Evolutionary conservation across 169 alveolate genomes (phyloP).

Genomic region (Plasmodium sp.): DNA sequence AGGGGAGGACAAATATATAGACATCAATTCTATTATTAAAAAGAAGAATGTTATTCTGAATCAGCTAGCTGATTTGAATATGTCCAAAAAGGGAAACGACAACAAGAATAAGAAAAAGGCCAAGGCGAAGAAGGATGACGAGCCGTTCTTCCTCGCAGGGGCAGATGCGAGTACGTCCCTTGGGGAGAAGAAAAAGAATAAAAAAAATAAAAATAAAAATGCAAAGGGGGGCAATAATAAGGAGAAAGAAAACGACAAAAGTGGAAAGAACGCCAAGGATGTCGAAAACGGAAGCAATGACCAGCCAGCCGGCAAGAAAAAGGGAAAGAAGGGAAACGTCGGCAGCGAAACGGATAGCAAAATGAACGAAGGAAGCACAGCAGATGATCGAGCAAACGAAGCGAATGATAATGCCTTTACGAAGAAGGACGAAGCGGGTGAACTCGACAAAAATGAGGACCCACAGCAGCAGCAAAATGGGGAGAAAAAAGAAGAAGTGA

Average conservation of each 20-base stretch:
- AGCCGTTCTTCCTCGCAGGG: background rate
- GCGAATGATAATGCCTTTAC: background rate
- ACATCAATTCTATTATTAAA: slow-evolving; percentile 55
- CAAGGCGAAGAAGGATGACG: slow-evolving; percentile 31
- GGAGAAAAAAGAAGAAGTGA: slow-evolving; percentile 6
- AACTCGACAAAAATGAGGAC: background rate
- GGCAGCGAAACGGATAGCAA: background rate
- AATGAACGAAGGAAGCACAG: background rate
- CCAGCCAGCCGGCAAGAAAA: background rate
- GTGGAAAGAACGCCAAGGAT: background rate
- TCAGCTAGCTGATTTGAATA: slow-evolving; percentile 56
- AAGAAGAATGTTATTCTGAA: slow-evolving; percentile 51
- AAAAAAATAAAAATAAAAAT: slow-evolving; percentile 61
- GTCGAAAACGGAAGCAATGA: background rate
- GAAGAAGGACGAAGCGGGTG: slow-evolving; percentile 2
- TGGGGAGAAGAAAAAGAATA: slow-evolving; percentile 39
- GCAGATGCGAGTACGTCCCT: background rate
- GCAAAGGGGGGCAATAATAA: slow-evolving; percentile 23
- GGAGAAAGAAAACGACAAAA: background rate
- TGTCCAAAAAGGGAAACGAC: slow-evolving; percentile 54
- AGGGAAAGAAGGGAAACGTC: slow-evolving; percentile 3
- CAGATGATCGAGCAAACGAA: slow-evolving; percentile 1
- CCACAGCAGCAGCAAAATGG: background rate
- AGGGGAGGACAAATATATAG: slow-evolving; percentile 68
- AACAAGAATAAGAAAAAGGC: slow-evolving; percentile 57